Conservation (phyloP, 1,284 basidiomycete genomes). For the Trichosporon sp. region DNA sequence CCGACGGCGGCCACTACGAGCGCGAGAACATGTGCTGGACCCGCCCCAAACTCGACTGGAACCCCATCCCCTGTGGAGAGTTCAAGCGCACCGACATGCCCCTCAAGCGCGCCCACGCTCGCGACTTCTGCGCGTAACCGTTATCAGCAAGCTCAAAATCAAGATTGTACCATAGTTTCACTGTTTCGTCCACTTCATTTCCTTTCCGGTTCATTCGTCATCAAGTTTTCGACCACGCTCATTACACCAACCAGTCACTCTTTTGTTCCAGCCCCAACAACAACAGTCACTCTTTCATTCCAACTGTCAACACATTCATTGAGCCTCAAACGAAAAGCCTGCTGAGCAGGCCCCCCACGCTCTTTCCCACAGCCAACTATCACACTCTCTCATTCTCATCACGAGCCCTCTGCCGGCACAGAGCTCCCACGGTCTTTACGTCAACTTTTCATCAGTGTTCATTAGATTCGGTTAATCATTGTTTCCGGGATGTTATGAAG, state of each 20-base stretch:
- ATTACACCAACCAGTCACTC: neutral
- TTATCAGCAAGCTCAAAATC: neutral
- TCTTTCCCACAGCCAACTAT: neutral
- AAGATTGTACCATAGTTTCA: neutral
- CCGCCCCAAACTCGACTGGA: neutral
- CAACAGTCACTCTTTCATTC: neutral
- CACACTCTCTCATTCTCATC: neutral
- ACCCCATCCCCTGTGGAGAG: slow-evolving; percentile 2
- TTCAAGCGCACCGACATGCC: neutral
- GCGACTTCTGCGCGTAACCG: neutral
- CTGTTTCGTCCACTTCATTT: no score
- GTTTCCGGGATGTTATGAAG: neutral
- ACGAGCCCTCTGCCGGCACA: neutral
- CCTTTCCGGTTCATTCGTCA: neutral
- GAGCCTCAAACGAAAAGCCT: neutral
- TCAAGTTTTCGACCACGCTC: neutral
- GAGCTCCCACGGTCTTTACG: no score
- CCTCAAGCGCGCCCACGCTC: neutral
- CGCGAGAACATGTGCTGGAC: neutral
- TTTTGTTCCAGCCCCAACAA: neutral
- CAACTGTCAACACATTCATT: neutral
- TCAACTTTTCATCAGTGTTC: no score
- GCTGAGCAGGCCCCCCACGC: neutral
- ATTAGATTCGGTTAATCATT: no score
- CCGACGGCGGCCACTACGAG: neutral